Conservation (phyloP, 2,329 filamentous ascomycete genomes). For the Neonectria neomacrospora region DNA sequence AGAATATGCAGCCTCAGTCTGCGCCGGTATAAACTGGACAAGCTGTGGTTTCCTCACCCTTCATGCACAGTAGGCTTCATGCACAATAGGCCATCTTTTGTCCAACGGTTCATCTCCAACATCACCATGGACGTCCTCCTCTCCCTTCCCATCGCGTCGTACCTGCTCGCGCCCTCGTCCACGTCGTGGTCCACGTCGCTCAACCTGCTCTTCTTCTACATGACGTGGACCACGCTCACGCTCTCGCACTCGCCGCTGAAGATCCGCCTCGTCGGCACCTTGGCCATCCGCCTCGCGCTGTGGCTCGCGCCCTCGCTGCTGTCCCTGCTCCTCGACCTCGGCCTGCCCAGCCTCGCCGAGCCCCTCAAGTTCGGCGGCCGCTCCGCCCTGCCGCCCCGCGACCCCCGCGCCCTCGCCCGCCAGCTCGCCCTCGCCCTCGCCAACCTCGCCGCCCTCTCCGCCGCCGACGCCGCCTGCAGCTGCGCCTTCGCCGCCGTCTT, state of each 20-base stretch:
- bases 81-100: too few relatives aligned
- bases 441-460: slow-evolving; percentile 59
- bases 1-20: neutral
- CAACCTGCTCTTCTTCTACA: slow-evolving; percentile 88
- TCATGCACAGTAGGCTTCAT: too few relatives aligned
- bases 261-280: slow-evolving; percentile 78
- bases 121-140: slow-evolving; percentile 74
- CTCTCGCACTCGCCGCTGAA: slow-evolving; percentile 79
- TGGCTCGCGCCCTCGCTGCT: slow-evolving; percentile 78
- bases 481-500: slow-evolving; percentile 50
- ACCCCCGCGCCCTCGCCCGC: slow-evolving; percentile 48
- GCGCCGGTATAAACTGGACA: neutral
- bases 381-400: slow-evolving; percentile 60
- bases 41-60: too few relatives aligned
- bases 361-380: slow-evolving; percentile 74
- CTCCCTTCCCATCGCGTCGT: slow-evolving; percentile 78
- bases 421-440: slow-evolving; percentile 56
- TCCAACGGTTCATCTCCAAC: too few relatives aligned
- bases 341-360: slow-evolving; percentile 74
- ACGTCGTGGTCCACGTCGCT: slow-evolving; percentile 81
- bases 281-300: slow-evolving; percentile 74
- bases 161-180: slow-evolving; percentile 69
- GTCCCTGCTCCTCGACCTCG: slow-evolving; percentile 78
- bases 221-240: slow-evolving; percentile 88
- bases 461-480: slow-evolving; percentile 56